Conservation (phyloP, 495 filamentous ascomycete genomes). For the Penicillium goetzii region DNA sequence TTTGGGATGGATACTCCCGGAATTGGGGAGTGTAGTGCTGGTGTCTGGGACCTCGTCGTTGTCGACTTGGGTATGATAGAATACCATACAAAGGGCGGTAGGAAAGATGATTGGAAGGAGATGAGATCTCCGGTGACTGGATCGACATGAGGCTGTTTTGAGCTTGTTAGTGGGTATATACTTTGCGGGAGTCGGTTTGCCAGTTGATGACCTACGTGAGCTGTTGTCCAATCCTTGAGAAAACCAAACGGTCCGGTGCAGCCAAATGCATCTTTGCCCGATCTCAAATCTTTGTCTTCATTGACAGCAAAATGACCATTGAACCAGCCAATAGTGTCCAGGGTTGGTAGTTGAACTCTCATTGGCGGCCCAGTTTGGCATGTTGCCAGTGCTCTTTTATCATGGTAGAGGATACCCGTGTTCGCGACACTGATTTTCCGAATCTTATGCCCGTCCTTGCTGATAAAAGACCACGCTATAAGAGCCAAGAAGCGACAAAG, state of each 20-base stretch:
- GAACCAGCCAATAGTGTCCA: constrained; percentile 70
- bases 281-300: constrained; percentile 13
- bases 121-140: constrained; percentile 62
- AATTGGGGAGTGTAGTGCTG: constrained; percentile 49
- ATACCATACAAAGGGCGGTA: constrained; percentile 66
- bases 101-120: constrained; percentile 63
- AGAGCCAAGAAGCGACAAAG: constrained; percentile 52
- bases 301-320: constrained; percentile 54
- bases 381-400: constrained; percentile 65
- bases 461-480: constrained; percentile 56
- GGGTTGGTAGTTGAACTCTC: constrained; percentile 57
- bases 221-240: constrained; percentile 70
- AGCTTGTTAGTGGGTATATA: background rate
- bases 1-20: constrained; percentile 62
- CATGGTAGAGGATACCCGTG: constrained; percentile 64
- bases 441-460: constrained; percentile 57
- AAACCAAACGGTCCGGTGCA: constrained; percentile 55
- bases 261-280: constrained; percentile 43
- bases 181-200: background rate
- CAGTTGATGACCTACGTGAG: constrained; percentile 44
- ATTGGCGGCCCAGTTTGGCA: constrained; percentile 71
- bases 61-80: constrained; percentile 53
- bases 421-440: constrained; percentile 69
- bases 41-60: background rate
- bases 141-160: constrained; percentile 57